These are phyloP conservation scores for Trypanosomatidae sp. DNA, from an alignment of 208 protist species.

Conservation along the genomic window DNA sequence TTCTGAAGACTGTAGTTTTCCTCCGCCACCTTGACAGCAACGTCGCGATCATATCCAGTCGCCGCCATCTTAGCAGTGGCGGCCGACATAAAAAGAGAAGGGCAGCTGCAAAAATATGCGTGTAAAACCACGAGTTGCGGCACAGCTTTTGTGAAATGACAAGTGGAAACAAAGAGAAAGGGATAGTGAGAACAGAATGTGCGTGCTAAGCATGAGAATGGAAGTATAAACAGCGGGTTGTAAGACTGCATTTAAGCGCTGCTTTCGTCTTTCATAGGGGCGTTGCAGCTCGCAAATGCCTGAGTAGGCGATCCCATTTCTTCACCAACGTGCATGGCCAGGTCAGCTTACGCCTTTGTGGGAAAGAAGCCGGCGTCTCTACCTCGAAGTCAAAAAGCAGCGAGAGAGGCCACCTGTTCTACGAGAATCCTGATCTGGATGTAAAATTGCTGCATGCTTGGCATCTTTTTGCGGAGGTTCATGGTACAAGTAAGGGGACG, in stretches of 20 bases:
- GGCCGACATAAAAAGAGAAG: background rate
- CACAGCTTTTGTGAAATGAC: background rate
- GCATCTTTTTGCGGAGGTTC: background rate
- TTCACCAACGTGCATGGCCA: background rate
- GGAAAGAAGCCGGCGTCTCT: background rate
- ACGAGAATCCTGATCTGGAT: background rate
- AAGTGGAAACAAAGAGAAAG: slow-evolving; percentile 15
- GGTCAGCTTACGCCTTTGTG: background rate
- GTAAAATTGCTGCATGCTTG: background rate
- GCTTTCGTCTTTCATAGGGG: background rate
- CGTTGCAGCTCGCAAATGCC: background rate
- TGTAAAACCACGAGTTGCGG: background rate
- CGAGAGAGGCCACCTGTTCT: background rate
- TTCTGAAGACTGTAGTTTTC: slow-evolving; percentile 61
- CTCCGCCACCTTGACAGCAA: slow-evolving; percentile 40
- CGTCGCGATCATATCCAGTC: slow-evolving; percentile 18
- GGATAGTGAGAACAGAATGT: background rate
- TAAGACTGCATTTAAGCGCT: background rate
- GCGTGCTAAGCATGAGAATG: background rate
- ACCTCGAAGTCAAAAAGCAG: background rate
- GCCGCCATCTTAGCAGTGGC: slow-evolving; percentile 18
- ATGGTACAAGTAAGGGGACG: background rate
- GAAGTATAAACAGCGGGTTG: background rate
- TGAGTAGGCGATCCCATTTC: background rate
- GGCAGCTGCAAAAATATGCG: background rate